Evolutionary conservation across 495 filamentous ascomycete genomes (phyloP).

Genomic region (Daldinia concentrica): DNA sequence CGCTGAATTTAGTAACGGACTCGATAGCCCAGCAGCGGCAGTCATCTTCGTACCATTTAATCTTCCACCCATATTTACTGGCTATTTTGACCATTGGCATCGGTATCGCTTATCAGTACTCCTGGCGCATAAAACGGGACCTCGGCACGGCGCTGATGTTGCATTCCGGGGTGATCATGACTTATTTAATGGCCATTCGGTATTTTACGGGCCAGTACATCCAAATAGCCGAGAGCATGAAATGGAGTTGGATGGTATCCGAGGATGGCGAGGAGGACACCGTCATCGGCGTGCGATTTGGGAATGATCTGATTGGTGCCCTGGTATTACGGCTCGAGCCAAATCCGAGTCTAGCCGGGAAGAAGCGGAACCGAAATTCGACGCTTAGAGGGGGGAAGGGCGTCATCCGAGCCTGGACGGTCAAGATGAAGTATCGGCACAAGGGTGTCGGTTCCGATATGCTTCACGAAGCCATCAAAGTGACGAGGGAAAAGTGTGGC

Average conservation of each 20-base stretch:
- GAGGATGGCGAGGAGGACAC: slow-evolving; percentile 52
- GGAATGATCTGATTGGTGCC: slow-evolving; percentile 54
- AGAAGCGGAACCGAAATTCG: slow-evolving; percentile 39
- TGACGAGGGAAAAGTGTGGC: slow-evolving; percentile 66
- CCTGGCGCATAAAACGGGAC: slow-evolving; percentile 45
- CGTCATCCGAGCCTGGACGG: slow-evolving; percentile 80
- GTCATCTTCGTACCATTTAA: slow-evolving; percentile 47
- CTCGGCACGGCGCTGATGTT: slow-evolving; percentile 50
- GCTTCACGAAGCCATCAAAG: slow-evolving; percentile 69
- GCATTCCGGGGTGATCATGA: slow-evolving; percentile 49
- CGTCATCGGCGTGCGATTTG: slow-evolving; percentile 54
- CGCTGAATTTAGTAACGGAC: slow-evolving; percentile 56
- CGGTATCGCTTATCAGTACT: slow-evolving; percentile 49
- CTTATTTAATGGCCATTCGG: slow-evolving; percentile 54
- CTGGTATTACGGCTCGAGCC: slow-evolving; percentile 55
- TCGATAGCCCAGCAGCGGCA: slow-evolving; percentile 60
- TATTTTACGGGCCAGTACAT: slow-evolving; percentile 54
- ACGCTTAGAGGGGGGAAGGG: slow-evolving; percentile 56
- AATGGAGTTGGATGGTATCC: slow-evolving; percentile 51
- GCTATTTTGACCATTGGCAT: slow-evolving; percentile 42
- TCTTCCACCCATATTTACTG: slow-evolving; percentile 55
- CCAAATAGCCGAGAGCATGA: slow-evolving; percentile 49
- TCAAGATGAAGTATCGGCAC: slow-evolving; percentile 69
- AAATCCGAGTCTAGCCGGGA: slow-evolving; percentile 37
- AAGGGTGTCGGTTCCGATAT: slow-evolving; percentile 74